Percentiles rank a stretch among this genome's conserved stretches.
These are phyloP conservation scores for Wickerhamiella dianesei DNA, from an alignment of 805 yeast genomes.

Conservation along the genomic window DNA sequence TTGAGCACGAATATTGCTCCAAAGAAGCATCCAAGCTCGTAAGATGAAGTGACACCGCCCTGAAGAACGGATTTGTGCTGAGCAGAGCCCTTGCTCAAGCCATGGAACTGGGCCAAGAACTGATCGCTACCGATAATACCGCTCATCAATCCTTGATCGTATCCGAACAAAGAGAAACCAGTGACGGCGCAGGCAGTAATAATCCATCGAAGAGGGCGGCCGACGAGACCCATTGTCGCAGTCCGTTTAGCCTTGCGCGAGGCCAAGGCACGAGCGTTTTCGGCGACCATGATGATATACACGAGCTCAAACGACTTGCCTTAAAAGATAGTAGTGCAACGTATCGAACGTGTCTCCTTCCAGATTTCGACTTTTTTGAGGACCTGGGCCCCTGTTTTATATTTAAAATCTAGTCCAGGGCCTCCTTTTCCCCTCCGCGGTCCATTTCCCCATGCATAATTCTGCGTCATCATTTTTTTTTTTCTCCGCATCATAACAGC, in stretches of 20 bases:
- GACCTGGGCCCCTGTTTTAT: no score
- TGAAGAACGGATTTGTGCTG: slow-evolving; percentile 45
- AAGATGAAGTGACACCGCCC: slow-evolving; percentile 45
- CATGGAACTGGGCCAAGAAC: slow-evolving; percentile 48
- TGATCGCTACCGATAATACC: slow-evolving; percentile 38
- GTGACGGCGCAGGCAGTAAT: slow-evolving; percentile 47
- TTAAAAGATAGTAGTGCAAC: not conserved
- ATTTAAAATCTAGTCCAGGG: no score
- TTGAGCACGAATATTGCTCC: slow-evolving; percentile 55
- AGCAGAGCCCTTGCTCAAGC: slow-evolving; percentile 11
- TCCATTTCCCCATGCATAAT: not conserved
- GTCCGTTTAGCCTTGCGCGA: slow-evolving; percentile 25
- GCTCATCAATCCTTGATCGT: slow-evolving; percentile 24
- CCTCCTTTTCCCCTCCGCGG: not conserved
- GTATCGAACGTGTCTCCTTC: not conserved
- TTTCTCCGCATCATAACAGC: not conserved
- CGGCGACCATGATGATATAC: slow-evolving; percentile 8
- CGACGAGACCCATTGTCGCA: slow-evolving; percentile 42
- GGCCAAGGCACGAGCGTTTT: slow-evolving; percentile 11
- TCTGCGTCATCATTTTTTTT: not conserved
- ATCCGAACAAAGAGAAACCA: slow-evolving; percentile 39
- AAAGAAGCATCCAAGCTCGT: slow-evolving; percentile 62
- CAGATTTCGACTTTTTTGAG: no score
- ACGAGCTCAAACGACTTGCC: not conserved
- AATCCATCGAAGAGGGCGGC: slow-evolving; percentile 36